Evolutionary conservation across 2,329 filamentous ascomycete genomes (phyloP), one percentile per base, ranked within the genome.

Genomic region (Gnomoniopsis sp.): DNA sequence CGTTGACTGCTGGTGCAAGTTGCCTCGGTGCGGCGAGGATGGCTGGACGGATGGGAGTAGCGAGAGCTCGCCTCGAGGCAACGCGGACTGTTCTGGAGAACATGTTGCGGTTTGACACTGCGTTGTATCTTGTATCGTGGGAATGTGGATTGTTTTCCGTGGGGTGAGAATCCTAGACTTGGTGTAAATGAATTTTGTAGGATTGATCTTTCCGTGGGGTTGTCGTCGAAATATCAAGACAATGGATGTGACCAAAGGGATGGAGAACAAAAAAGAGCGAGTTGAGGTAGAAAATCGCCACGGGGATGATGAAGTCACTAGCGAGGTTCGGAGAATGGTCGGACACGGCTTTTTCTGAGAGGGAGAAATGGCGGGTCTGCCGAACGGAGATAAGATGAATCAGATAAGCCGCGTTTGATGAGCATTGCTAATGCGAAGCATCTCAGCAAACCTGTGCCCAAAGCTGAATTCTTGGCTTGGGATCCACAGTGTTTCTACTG

Each of bases 71-170:
- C 68, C 78, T 72, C 57, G 78, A 75, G 66, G 72, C 70, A 59
- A 71, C 71, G 64, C 75, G 73, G 61, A 76, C 70, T 64, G 76
- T 75, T 74, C 77, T 74, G 63, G 79, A 78, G 60, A 80, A 69
- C 78, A 81, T 81, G 59, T 67, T 75, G 64, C 57, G 30, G 62
- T 62, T 49, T 57, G 43, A 48, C 49, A 12, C 49, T 21, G 51
- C 33, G 36, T 26, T 23, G 14, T 21, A 21, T 23, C 36, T 12
- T 22, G 49, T 6, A 15, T 38, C 11, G 46, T 26, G 17, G 6
- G 12, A 15, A n/a, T 14, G 12, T 58, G 30, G 50, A 58, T 48
- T 53, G n/a, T 6, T 43, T 23, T 3, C 17, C 19, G 23, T 47
- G 15, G 6, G 44, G 38, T n/a, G 34, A 3, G 23, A 19, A 46